These are phyloP conservation scores for Cyclotella kingstonii DNA, from an alignment of 108 stramenopile genomes.

Conservation along the genomic window DNA sequence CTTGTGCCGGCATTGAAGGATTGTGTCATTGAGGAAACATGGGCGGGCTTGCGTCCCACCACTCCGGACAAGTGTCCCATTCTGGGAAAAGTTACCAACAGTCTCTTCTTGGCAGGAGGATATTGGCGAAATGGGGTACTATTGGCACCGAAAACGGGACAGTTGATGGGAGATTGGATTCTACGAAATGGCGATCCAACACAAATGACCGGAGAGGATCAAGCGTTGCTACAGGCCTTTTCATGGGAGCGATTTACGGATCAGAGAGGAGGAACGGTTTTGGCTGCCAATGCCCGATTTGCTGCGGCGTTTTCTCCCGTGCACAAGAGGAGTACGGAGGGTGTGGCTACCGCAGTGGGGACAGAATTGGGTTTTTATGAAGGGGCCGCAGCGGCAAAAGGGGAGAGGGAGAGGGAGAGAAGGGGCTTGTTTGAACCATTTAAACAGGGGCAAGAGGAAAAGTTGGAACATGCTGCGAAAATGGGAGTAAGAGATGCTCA, in stretches of 20 bases:
- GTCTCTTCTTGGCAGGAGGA: slow-evolving; percentile 87
- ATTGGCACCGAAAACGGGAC: slow-evolving; percentile 86
- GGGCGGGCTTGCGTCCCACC: slow-evolving; percentile 92
- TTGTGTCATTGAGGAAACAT: slow-evolving; percentile 85
- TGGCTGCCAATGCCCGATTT: slow-evolving; percentile 76
- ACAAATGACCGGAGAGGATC: slow-evolving; percentile 39
- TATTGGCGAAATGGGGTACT: slow-evolving; percentile 96
- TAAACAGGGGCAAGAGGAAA: slow-evolving; percentile 42
- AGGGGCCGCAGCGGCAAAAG: slow-evolving; percentile 64
- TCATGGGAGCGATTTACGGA: slow-evolving; percentile 79
- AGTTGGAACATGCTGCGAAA: slow-evolving; percentile 66
- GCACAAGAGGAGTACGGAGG: slow-evolving; percentile 56
- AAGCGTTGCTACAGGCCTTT: slow-evolving; percentile 64
- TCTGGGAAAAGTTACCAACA: slow-evolving; percentile 77
- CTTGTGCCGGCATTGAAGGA: slow-evolving; percentile 77
- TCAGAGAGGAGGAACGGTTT: slow-evolving; percentile 48
- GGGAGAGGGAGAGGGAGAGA: slow-evolving; percentile 66
- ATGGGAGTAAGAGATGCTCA: slow-evolving; percentile 61
- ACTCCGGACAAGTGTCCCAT: slow-evolving; percentile 92
- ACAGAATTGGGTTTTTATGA: slow-evolving; percentile 86
- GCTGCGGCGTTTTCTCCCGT: slow-evolving; percentile 80
- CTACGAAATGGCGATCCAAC: slow-evolving; percentile 23
- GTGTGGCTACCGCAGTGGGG: slow-evolving; percentile 76
- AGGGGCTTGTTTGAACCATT: slow-evolving; percentile 48
- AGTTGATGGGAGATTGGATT: slow-evolving; percentile 51